Percentiles rank a stretch among this genome's conserved stretches.
phyloP scores from a whole-genome alignment of 805 yeast genomes.

The Sungouiozyma intestinalis region DNA sequence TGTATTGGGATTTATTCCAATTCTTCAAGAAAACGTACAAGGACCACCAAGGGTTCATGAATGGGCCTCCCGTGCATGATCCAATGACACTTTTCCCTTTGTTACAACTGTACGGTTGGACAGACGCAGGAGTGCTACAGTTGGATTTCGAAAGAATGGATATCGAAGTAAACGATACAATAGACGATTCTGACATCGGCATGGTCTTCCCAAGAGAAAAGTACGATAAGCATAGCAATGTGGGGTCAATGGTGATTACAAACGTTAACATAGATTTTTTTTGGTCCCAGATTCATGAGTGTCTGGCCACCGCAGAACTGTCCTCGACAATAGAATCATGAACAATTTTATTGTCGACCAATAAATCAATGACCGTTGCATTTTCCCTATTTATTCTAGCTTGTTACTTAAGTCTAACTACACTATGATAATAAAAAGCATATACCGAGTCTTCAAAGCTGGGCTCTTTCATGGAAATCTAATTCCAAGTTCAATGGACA shows the following conservation, averaged over 20 bases:
- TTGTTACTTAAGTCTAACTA: too few species aligned
- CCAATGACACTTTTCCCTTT: slow-evolving; percentile 60
- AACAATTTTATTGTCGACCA: too few species aligned
- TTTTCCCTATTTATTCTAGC: too few species aligned
- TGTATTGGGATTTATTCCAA: slow-evolving; percentile 44
- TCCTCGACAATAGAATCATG: slow-evolving; percentile 19
- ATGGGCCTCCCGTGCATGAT: slow-evolving; percentile 75
- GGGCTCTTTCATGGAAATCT: slow-evolving; percentile 10
- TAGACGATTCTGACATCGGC: slow-evolving; percentile 44
- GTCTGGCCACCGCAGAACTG: slow-evolving; percentile 31
- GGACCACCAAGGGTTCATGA: slow-evolving; percentile 32
- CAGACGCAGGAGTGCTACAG: slow-evolving; percentile 11
- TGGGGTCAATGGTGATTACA: slow-evolving; percentile 33
- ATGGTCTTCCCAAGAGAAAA: slow-evolving; percentile 36
- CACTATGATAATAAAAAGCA: too few species aligned
- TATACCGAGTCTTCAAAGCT: too few species aligned
- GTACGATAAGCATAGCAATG: slow-evolving; percentile 13
- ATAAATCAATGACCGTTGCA: too few species aligned
- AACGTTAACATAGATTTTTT: slow-evolving; percentile 33
- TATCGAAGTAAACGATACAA: slow-evolving; percentile 19
- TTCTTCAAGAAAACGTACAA: slow-evolving; percentile 40
- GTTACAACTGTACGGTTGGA: slow-evolving; percentile 34
- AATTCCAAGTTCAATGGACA: slow-evolving; percentile 35
- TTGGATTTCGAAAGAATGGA: slow-evolving; percentile 19
- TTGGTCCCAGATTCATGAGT: slow-evolving; percentile 36